A percentile compares a stretch with the other conserved stretches of the same genome.
These are phyloP conservation scores for Microstroma glucosiphilum DNA, from an alignment of 1,284 basidiomycete species.

Conservation along the genomic window DNA sequence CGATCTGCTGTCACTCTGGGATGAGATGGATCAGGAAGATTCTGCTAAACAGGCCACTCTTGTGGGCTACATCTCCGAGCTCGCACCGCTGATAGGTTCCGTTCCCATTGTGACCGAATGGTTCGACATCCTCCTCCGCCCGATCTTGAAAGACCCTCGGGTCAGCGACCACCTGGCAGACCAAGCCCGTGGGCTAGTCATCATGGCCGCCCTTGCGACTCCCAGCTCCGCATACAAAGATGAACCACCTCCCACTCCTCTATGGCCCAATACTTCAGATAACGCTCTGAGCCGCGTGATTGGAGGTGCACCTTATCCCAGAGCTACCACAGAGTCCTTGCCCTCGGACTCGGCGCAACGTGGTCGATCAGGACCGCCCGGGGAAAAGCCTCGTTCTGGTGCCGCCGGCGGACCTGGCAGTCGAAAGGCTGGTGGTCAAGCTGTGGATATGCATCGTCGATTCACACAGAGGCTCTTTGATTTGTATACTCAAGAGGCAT, in stretches of 20 bases:
- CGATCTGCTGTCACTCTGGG: slow-evolving; percentile 21
- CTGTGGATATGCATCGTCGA: slow-evolving; percentile 16
- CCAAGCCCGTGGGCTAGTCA: slow-evolving; percentile 33
- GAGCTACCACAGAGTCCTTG: slow-evolving; percentile 8
- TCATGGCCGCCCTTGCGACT: slow-evolving; percentile 30
- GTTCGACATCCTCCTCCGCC: slow-evolving; percentile 43
- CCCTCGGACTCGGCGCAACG: background rate
- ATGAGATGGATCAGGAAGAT: slow-evolving; percentile 26
- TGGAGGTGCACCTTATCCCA: slow-evolving; percentile 26
- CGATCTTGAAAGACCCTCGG: slow-evolving; percentile 32
- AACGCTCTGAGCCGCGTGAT: slow-evolving; percentile 4
- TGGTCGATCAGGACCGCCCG: background rate
- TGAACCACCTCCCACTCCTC: slow-evolving; percentile 24
- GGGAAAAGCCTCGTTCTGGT: background rate
- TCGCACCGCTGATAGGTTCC: slow-evolving; percentile 29
- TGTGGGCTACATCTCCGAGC: slow-evolving; percentile 28
- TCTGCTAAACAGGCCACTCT: slow-evolving; percentile 22
- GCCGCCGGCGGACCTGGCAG: background rate
- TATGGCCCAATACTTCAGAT: slow-evolving; percentile 20
- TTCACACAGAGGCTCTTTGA: slow-evolving; percentile 40
- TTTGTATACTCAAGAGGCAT: slow-evolving; percentile 38
- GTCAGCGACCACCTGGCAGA: slow-evolving; percentile 24
- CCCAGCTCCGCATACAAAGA: slow-evolving; percentile 35
- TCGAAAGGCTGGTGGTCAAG: slow-evolving; percentile 13
- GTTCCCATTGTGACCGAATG: slow-evolving; percentile 33